Conservation (phyloP, 2,329 filamentous ascomycete genomes). For the Apiospora sp. region DNA sequence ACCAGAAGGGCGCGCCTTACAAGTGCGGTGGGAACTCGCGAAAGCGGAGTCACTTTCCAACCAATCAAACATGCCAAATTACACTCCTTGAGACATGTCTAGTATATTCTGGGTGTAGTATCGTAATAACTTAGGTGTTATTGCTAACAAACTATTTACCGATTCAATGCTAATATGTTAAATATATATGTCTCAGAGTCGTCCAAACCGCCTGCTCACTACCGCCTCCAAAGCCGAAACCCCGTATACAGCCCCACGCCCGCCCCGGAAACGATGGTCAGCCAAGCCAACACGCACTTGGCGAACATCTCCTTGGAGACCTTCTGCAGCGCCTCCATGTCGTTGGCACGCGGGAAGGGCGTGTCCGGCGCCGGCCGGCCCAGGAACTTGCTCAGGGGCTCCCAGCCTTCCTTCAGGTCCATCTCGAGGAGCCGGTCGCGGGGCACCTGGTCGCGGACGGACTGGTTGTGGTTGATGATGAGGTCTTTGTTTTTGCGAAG, state of each 20-base stretch:
- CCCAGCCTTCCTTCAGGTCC: conserved; percentile 39
- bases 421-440: conserved; percentile 35
- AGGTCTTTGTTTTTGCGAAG: background rate
- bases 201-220: too few species aligned
- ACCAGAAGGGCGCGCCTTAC: background rate
- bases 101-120: too few species aligned
- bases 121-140: too few species aligned
- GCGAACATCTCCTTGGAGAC: background rate
- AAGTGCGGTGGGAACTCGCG: background rate
- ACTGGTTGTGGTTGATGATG: conserved; percentile 26
- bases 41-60: background rate
- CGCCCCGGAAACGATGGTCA: background rate
- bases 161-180: too few species aligned
- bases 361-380: conserved; percentile 31
- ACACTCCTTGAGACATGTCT: background rate
- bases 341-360: conserved; percentile 33
- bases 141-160: too few species aligned
- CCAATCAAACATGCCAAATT: background rate
- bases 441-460: conserved; percentile 32
- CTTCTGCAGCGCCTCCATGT: conserved; percentile 35
- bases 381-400: conserved; percentile 36
- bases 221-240: background rate
- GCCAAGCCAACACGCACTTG: conserved; percentile 18
- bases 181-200: too few species aligned
- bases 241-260: background rate